Base-by-base conservation (phyloP, 129 eudicot genomes). In the Gnaphalium uliginosum region DNA sequence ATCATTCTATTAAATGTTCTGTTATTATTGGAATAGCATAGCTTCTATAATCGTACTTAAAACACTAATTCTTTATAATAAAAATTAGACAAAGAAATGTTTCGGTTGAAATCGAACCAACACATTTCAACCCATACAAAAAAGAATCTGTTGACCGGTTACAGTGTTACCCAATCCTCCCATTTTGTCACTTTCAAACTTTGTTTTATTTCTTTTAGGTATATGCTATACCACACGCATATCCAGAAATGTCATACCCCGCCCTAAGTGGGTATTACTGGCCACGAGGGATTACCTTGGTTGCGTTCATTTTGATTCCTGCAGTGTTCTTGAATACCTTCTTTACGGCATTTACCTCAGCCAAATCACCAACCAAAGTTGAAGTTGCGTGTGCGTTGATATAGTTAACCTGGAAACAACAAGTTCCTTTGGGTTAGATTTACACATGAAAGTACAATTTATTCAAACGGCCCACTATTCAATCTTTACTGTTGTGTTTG, bases 301-400 rank as follows among this genome's bases (percentile, higher is more conserved):
- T 95, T 79, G 96, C 92, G 46, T 95, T 95, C 84, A 95, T 91
- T 82, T 95, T 95, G 57, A 95, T 95, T 57, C 80, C 96, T 81
- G 83, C 80, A 8, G 99, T 89, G 79, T 80, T 78, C 87, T 95
- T 95, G 86, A 95, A 95, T 21, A 95, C 99, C 83, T 91, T 91
- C 89, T 95, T 95, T 22, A 95, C 75, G 8, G 99, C 99, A 76
- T 95, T 91, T 48, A 91, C 85, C 86, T 95, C 99, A 58, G 99
- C 99, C 65, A 91, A 79, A 81, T 95, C 99, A 81, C 99, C 99
- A 43, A 87, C 96, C 76, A 89, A 43, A 2, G 97, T 95, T 72
- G 99, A 95, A 78, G 99, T 95, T 77, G 99, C 99, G 56, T 95
- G 99, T 14, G 99, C 99, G 81, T 95, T 95, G 33, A 95, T 95